Evolutionary conservation across 805 yeast species (phyloP).

Genomic region (Cyberlindnera meyerae): DNA sequence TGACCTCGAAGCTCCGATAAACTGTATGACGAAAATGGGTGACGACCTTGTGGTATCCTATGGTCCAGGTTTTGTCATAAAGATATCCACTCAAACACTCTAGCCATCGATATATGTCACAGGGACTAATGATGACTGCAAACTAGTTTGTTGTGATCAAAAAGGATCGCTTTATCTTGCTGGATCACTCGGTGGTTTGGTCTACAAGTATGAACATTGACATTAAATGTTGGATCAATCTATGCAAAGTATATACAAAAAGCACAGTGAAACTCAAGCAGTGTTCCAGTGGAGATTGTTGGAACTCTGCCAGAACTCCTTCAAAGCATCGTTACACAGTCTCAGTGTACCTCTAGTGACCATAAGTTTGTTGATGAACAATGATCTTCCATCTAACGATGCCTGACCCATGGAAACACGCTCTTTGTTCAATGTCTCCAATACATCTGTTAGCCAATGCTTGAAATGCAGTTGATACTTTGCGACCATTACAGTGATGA

Average conservation of each 20-base stretch:
- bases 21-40: constrained; percentile 9
- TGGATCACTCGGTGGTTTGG: too few species aligned
- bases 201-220: too few species aligned
- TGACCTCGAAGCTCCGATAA: constrained; percentile 3
- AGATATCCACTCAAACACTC: background rate
- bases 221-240: too few species aligned
- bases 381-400: constrained; percentile 31
- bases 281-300: constrained; percentile 43
- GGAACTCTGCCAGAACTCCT: constrained; percentile 59
- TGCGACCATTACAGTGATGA: constrained; percentile 44
- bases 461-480: constrained; percentile 46
- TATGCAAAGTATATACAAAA: too few species aligned
- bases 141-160: too few species aligned
- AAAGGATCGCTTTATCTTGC: too few species aligned
- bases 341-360: constrained; percentile 59
- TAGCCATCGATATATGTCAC: background rate
- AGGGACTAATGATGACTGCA: constrained; percentile 6
- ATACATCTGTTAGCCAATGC: constrained; percentile 39
- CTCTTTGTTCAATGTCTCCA: constrained; percentile 27
- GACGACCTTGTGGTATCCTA: constrained; percentile 5
- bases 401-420: constrained; percentile 23
- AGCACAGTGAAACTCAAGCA: constrained; percentile 3
- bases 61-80: constrained; percentile 3
- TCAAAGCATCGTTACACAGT: constrained; percentile 51
- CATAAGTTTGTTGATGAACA: constrained; percentile 50